A percentile compares a stretch with the other conserved stretches of the same genome.
phyloP scores from a whole-genome alignment of 2,329 filamentous ascomycete species.

The Microthyrium microscopicum region DNA sequence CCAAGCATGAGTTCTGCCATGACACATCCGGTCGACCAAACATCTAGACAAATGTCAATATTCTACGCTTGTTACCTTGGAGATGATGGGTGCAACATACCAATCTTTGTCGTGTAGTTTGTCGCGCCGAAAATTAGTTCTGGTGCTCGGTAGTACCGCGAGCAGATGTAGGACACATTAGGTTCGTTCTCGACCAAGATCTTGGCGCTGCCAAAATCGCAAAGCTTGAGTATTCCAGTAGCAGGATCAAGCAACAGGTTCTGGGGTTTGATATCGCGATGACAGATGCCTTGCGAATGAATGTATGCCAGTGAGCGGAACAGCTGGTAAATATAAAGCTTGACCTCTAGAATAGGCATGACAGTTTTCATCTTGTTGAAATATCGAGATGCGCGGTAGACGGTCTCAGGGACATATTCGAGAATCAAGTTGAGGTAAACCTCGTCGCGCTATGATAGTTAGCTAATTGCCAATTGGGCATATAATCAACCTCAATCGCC shows the following conservation, averaged over 20 bases:
- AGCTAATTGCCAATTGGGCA: conserved; percentile 4
- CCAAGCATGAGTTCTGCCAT: conserved; percentile 99
- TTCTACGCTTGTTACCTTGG: conserved; percentile 7
- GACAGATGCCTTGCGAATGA: conserved; percentile 97
- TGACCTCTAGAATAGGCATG: conserved; percentile 97
- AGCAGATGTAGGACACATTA: conserved; percentile 99
- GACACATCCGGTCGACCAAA: conserved; percentile 97
- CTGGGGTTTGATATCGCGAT: conserved; percentile 97
- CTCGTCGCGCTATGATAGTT: conserved; percentile 53
- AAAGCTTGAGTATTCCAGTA: conserved; percentile 87
- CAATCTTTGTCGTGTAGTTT: conserved; percentile 99
- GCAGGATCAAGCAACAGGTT: conserved; percentile 86
- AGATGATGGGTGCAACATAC: conserved; percentile 44
- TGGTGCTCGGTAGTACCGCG: conserved; percentile 92
- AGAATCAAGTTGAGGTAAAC: conserved; percentile 97
- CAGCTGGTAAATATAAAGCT: conserved; percentile 98
- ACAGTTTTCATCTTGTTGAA: conserved; percentile 99
- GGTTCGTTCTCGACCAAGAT: conserved; percentile 97
- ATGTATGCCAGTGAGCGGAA: conserved; percentile 98
- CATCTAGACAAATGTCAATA: conserved; percentile 49
- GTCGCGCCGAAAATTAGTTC: conserved; percentile 97
- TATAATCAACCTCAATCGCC: conserved; percentile 16
- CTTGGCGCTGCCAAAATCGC: conserved; percentile 97
- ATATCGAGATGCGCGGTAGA: conserved; percentile 93
- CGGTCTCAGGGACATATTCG: conserved; percentile 95